phyloP scores from a whole-genome alignment of 2,329 filamentous ascomycete genomes.

The Pseudocercospora cruenta region DNA sequence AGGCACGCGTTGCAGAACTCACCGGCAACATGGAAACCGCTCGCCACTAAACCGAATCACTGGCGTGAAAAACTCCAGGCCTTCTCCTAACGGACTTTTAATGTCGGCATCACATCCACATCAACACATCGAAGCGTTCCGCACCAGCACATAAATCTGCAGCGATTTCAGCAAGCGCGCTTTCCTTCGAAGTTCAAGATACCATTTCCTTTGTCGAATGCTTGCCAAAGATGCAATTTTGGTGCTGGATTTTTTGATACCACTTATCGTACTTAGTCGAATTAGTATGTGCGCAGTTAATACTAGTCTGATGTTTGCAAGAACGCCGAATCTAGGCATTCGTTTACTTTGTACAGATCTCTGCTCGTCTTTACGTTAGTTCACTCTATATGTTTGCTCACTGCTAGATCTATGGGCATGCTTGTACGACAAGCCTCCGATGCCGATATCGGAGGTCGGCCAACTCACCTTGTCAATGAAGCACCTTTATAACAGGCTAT shows the following conservation, averaged over 20 bases:
- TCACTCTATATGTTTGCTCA: background rate
- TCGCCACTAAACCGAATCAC: background rate
- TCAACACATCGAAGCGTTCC: conserved; percentile 13
- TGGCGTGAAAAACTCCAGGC: background rate
- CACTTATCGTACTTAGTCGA: conserved; percentile 16
- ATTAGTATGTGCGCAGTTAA: conserved; percentile 11
- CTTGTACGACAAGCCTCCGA: background rate
- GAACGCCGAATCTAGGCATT: background rate
- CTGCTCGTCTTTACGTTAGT: background rate
- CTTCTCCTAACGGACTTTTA: background rate
- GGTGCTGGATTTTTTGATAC: conserved; percentile 20
- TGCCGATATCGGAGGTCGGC: conserved; percentile 3
- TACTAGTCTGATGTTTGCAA: conserved; percentile 8
- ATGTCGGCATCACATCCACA: conserved; percentile 2
- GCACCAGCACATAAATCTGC: conserved; percentile 7
- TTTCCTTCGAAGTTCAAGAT: conserved; percentile 14
- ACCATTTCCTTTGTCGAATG: conserved; percentile 22
- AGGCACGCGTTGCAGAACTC: conserved; percentile 91
- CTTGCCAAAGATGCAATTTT: conserved; percentile 12
- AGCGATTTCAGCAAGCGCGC: conserved; percentile 15
- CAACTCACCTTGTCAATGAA: background rate
- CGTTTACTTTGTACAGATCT: background rate
- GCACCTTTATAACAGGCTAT: background rate
- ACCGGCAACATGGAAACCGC: conserved; percentile 55
- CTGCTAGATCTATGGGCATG: no score